Evolutionary conservation across 306 rosid species (phyloP).

Genomic region (peach (Prunus persica)): Prunus_persica_NCBIv2 NC_034009.1:20239501-20240000

Average conservation of each 20-base stretch:
- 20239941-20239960: not conserved
- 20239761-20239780: not conserved
- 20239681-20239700: not conserved
- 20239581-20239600: constrained; percentile 80
- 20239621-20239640: constrained; percentile 90
- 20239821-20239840: not conserved
- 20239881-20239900: not conserved
- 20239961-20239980: no score
- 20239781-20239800: not conserved
- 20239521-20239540: constrained; percentile 8
- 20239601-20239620: constrained; percentile 90
- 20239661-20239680: constrained; percentile 84
- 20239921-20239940: not conserved
- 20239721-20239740: not conserved
- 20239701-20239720: not conserved
- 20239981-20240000: not conserved
- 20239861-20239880: not conserved
- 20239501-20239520: not conserved
- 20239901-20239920: not conserved
- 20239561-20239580: constrained; percentile 27
- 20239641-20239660: constrained; percentile 95
- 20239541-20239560: constrained; percentile 21
- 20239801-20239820: not conserved
- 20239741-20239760: not conserved
- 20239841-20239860: not conserved